Evolutionary conservation across 2,329 filamentous ascomycete genomes (phyloP), one percentile per base, ranked within the genome.

Genomic region (Metarhizium brunneum): DNA sequence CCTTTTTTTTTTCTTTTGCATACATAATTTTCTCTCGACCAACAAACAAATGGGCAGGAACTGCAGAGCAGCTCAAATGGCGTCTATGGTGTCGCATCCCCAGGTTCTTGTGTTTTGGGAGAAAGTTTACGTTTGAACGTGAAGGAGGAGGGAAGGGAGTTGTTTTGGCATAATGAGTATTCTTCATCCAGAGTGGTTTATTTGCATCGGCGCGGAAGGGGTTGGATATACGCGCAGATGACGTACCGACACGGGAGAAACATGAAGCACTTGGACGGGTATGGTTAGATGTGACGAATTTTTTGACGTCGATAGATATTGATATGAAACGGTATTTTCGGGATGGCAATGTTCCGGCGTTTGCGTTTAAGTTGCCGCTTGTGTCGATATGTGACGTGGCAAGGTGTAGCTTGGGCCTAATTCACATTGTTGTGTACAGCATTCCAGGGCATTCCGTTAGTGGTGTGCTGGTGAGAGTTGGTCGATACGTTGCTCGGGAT

Each of bases 61-160:
- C 38, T 52, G 50, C 50, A 30, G 50, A 52, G n/a, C 50, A 52
- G 50, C 36, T 43, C 50, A 30, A 29, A 30, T 16, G 45, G 50
- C 35, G 43, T 56, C 50, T 52, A 30, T 29, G 54, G 50, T 38
- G 32, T 36, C 45, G 30, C 20, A 48, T 48, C 45, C 45, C 14
- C 10, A 18, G 45, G 25, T 13, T 48, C 25, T 48, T 30, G 45
- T 30, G 11, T 30, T 48, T 48, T 48, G 45, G 25, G 45, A 30
- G 20, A 48, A 48, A 13, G 8, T 29, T 30, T 48, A 48, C 45
- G 25, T 48, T 40, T 40, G 5, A 40, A 40, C 38, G 38, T 40
- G 38, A n/a, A 48, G 13, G 2, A 20, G 16, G 45, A 40, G 30
- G 13, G 6, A 20, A 5, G 45, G 25, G 20, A 20, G 20, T 48